phyloP scores from a whole-genome alignment of 208 protist genomes.

The Crithidia acanthocephali region DNA sequence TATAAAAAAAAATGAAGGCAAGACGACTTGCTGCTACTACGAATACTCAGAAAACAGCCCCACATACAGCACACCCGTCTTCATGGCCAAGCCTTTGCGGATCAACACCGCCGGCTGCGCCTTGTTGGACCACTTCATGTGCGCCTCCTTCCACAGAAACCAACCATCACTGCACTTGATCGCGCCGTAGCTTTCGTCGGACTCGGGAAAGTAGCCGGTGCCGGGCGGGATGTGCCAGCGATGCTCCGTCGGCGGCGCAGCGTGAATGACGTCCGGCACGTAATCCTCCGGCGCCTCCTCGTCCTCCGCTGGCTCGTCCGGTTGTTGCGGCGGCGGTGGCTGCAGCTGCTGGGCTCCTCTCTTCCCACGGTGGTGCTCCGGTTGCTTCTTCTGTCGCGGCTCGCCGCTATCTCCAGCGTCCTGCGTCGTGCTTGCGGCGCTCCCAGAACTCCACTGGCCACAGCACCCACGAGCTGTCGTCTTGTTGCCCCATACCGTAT shows the following conservation, averaged over 20 bases:
- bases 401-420: background rate
- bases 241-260: slow-evolving; percentile 27
- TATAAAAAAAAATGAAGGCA: background rate
- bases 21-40: background rate
- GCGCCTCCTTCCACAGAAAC: slow-evolving; percentile 76
- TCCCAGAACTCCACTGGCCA: background rate
- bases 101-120: slow-evolving; percentile 69
- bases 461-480: background rate
- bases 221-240: slow-evolving; percentile 59
- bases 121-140: slow-evolving; percentile 57
- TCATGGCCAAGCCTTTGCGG: slow-evolving; percentile 89
- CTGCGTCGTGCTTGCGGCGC: background rate
- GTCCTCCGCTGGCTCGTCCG: slow-evolving; percentile 23
- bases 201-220: slow-evolving; percentile 78
- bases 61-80: slow-evolving; percentile 71
- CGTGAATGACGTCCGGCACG: slow-evolving; percentile 54
- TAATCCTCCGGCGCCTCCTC: slow-evolving; percentile 45
- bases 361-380: background rate
- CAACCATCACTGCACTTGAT: slow-evolving; percentile 81
- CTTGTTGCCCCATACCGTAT: background rate
- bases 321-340: slow-evolving; percentile 7
- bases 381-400: background rate
- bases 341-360: background rate
- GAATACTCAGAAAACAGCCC: slow-evolving; percentile 74
- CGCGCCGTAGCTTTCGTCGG: slow-evolving; percentile 60